Evolutionary conservation across 148 eudicot genomes (phyloP).

Genomic region (Bassia scoparia): DNA sequence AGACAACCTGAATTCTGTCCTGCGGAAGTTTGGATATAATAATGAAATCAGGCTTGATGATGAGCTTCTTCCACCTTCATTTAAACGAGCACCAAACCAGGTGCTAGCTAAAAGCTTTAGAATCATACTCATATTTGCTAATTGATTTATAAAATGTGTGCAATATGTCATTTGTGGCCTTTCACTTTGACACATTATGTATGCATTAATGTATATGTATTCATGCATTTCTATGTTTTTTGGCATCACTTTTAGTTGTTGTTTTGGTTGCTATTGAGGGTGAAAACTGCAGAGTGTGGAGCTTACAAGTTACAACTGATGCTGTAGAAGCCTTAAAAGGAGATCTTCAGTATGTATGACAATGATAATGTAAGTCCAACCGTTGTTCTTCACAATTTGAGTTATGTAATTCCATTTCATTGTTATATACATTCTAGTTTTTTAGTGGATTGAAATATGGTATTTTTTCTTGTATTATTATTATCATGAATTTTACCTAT

Average conservation of each 20-base stretch:
- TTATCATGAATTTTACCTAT: not conserved
- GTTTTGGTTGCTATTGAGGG: not conserved
- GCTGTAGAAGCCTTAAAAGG: constrained; percentile 38
- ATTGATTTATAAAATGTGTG: not conserved
- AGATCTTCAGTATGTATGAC: constrained; percentile 36
- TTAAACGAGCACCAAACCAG: constrained; percentile 82
- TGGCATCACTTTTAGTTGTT: not conserved
- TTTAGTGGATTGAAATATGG: not conserved
- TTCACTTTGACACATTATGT: not conserved
- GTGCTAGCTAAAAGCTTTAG: constrained; percentile 14
- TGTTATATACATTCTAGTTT: not conserved
- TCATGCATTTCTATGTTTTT: not conserved
- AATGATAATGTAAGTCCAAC: constrained; percentile 33
- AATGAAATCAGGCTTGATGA: constrained; percentile 77
- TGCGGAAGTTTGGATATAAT: constrained; percentile 88
- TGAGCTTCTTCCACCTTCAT: constrained; percentile 68
- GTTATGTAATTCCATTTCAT: not conserved
- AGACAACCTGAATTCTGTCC: constrained; percentile 95
- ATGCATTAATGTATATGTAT: not conserved
- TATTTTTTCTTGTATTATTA: not conserved
- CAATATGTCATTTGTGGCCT: not conserved
- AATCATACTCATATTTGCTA: not conserved
- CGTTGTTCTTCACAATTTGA: not conserved
- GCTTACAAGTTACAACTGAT: constrained; percentile 34
- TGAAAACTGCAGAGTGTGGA: constrained; percentile 37